phyloP scores from a whole-genome alignment of 768 basidiomycete species.

The Podaxis sp. region DNA sequence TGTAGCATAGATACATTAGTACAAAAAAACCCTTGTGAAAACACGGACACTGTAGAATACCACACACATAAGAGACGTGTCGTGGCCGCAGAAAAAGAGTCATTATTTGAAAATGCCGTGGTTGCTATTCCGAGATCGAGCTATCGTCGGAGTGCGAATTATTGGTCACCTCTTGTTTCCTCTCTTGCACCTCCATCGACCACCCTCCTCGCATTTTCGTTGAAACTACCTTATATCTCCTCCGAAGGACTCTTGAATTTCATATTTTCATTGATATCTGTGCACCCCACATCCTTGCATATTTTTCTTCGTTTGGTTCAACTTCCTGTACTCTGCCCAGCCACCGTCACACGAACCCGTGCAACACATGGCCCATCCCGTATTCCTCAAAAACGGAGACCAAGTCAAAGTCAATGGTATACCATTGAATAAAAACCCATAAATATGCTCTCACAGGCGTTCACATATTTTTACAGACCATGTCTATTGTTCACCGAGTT shows the following conservation, averaged over 20 bases:
- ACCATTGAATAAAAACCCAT: constrained; percentile 23
- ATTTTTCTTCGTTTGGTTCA: constrained; percentile 27
- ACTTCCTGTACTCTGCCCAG: constrained; percentile 20
- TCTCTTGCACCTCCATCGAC: constrained; percentile 33
- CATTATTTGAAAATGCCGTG: constrained; percentile 12
- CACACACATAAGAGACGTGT: not conserved
- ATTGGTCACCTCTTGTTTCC: constrained; percentile 28
- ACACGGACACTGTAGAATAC: not conserved
- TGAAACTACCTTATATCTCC: constrained; percentile 16
- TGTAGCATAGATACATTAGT: constrained; percentile 7
- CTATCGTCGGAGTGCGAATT: constrained; percentile 41
- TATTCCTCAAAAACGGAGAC: constrained; percentile 77
- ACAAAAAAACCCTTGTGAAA: not conserved
- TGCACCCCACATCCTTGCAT: constrained; percentile 15
- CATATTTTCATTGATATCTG: constrained; percentile 17
- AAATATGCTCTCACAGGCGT: constrained; percentile 9
- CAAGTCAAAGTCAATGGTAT: constrained; percentile 84
- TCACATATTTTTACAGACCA: constrained; percentile 68
- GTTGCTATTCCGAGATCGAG: constrained; percentile 15
- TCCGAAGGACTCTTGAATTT: constrained; percentile 18
- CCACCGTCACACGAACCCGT: constrained; percentile 16
- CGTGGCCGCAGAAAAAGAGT: not conserved
- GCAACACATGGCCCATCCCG: constrained; percentile 39
- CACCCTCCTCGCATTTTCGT: constrained; percentile 22
- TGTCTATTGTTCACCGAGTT: constrained; percentile 93